Evolutionary conservation across 2,329 filamentous ascomycete species (phyloP), one percentile per base, ranked within the genome.

Genomic region (Aspergillus intermedius): DNA sequence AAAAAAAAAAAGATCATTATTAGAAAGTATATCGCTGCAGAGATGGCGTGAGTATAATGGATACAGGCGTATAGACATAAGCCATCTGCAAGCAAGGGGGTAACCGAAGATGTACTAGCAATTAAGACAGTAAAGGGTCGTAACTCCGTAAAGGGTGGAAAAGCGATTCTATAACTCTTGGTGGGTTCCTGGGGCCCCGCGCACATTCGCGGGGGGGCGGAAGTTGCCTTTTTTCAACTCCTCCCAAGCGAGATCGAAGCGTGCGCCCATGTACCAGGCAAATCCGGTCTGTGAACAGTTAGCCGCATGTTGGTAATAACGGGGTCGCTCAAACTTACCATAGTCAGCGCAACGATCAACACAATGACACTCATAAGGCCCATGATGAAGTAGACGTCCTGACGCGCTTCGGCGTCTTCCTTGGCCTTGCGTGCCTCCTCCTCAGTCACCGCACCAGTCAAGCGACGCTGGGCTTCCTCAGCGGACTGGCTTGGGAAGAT

Each of bases 401-500:
- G 72, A 58, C 72, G 77, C 42, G 75, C 71, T 56, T 80, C 78
- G 3, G 69, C 66, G 30, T 74, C 73, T 43, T 74, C 73, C 23
- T 59, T 52, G n/a, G 61, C 62, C 57, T 81, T 72, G 59, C 76
- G 72, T 52, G 75, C 71, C 62, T 76, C 77, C 47, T 73, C 78
- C 61, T 88, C 83, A 53, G 81, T 76, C 7, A 80, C 62, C 51
- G 80, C 75, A 63, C 77, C 76, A 4, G 69, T 67, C 52, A 79
- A 70, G 48, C 64, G 63, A 21, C 66, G 65, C 49, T 68, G 60
- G 48, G 73, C 71, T 28, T 74, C 70, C 61, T 86, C 83, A 41
- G 87, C 80, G 54, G 87, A 83, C 69, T 95, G 89, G 7, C 82
- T 80, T 3, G 93, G 93, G 81, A 91, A 97, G 58, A 97, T 83